Evolutionary conservation across 2,329 filamentous ascomycete species (phyloP), one percentile per base, ranked within the genome.

Genomic region (Phaeosphaeria sp.): DNA sequence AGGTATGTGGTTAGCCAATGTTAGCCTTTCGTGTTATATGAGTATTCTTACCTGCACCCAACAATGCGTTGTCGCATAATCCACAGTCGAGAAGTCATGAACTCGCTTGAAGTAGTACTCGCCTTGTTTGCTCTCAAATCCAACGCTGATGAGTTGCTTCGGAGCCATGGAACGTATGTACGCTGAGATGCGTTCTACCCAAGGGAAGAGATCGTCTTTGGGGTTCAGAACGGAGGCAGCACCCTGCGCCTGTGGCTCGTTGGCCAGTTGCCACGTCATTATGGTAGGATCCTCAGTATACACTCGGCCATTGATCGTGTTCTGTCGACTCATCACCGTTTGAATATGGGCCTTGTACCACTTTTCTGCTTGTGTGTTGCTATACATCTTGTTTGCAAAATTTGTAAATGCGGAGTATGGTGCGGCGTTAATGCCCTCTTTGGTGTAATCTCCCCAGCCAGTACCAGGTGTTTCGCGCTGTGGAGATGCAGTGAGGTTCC

Each of bases 221-320:
- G 68, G 71, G 18, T 72, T 74, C 0, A 10, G 6, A 27, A 30
- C 33, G 11, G 30, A 44, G 60, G 22, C 58, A 57, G 58, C 72
- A 71, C 69, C 63, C 5, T 67, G 64, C 4, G 69, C 66, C 47
- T 79, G 77, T 3, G 77, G 77, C 55, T 79, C 77, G 50, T 79
- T 79, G 25, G 77, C 77, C 7, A 78, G 64, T 56, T 79, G 74
- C 76, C 77, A 79, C 17, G 77, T 78, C 76, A 78, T 79, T 50
- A 78, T 72, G 0, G 76, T 76, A 0, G 77, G 68, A 55, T 77
- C 76, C 30, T 78, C 71, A 6, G 59, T 73, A 60, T 79, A 79
- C 0, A 69, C 27, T 1, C 73, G 68, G 1, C 75, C 74, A 25
- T 73, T 78, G 7, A 78, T 63, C 1, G 72, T 75, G 57, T 79